These are phyloP conservation scores for Phytophthora niederhauseri DNA, from an alignment of 352 stramenopile species.

Conservation along the genomic window DNA sequence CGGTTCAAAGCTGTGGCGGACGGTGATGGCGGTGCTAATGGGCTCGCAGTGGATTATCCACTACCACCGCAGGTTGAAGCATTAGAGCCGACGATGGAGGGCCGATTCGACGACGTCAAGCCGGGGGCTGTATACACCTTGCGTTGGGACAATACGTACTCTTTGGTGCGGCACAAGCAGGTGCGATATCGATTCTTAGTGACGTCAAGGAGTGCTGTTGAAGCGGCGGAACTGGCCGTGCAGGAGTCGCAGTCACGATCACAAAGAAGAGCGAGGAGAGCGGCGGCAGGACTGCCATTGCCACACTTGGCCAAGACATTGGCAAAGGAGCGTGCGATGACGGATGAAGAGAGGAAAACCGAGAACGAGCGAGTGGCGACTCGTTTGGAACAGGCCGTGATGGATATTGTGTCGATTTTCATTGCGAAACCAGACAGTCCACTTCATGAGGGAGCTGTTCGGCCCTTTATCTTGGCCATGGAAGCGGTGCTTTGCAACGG, in stretches of 20 bases:
- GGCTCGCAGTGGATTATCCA: neutral
- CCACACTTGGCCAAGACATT: conserved; percentile 49
- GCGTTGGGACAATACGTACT: conserved; percentile 83
- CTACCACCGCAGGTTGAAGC: conserved; percentile 15
- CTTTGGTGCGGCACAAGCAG: conserved; percentile 67
- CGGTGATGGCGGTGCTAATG: neutral
- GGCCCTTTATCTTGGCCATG: conserved; percentile 63
- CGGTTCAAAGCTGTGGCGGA: conserved; percentile 44
- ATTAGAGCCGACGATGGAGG: conserved; percentile 37
- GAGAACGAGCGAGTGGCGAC: conserved; percentile 32
- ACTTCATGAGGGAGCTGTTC: conserved; percentile 72
- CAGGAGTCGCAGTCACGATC: conserved; percentile 45
- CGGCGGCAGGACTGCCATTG: conserved; percentile 29
- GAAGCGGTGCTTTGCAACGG: conserved; percentile 71
- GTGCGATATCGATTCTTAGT: conserved; percentile 64
- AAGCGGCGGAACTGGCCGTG: conserved; percentile 54
- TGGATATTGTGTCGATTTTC: conserved; percentile 76
- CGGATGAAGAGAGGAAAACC: conserved; percentile 30
- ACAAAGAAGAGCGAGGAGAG: conserved; percentile 27
- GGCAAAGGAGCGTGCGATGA: conserved; percentile 39
- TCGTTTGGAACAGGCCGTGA: conserved; percentile 46
- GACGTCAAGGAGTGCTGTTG: conserved; percentile 44
- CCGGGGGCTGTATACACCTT: conserved; percentile 56
- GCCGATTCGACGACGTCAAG: conserved; percentile 36
- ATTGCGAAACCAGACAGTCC: conserved; percentile 69